Evolutionary conservation across 2,329 filamentous ascomycete genomes (phyloP).

Genomic region (Colletotrichum sp.): DNA sequence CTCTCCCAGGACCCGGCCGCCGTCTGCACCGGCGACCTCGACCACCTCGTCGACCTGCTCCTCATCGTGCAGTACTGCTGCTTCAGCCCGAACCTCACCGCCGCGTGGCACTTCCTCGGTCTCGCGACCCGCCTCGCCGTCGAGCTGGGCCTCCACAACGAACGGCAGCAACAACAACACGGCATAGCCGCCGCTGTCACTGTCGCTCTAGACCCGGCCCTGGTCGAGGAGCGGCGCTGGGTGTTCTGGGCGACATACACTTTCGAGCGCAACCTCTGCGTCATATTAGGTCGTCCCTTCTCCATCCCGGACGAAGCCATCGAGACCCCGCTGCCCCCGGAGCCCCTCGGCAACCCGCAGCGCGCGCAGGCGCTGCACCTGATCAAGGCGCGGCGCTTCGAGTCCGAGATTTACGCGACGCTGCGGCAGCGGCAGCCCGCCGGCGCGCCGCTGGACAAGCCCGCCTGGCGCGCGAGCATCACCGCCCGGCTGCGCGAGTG

Average conservation of each 20-base stretch:
- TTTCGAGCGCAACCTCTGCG: constrained; percentile 21
- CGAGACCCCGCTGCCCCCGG: constrained; percentile 8
- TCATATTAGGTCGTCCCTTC: constrained; percentile 14
- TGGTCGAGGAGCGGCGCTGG: constrained; percentile 2
- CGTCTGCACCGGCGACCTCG: constrained; percentile 15
- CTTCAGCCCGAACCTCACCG: constrained; percentile 13
- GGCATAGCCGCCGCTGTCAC: accelerated
- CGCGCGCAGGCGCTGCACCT: constrained; percentile 23
- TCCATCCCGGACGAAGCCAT: constrained; percentile 22
- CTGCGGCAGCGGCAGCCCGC: constrained; percentile 21
- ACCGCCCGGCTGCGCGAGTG: constrained; percentile 23
- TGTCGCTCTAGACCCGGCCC: not conserved
- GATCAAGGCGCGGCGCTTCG: constrained; percentile 23
- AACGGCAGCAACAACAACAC: not conserved
- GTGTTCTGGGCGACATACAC: constrained; percentile 22
- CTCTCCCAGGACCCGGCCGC: not conserved
- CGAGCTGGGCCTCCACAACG: constrained; percentile 15
- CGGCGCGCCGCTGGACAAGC: not conserved
- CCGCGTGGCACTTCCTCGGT: constrained; percentile 21
- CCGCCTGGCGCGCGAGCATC: constrained; percentile 24
- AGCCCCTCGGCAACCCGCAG: not conserved
- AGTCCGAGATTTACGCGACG: constrained; percentile 28
- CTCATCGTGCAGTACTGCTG: constrained; percentile 18
- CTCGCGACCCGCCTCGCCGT: constrained; percentile 12
- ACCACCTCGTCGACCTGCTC: constrained; percentile 14